Evolutionary conservation across 352 stramenopile genomes (phyloP).

Genomic region (Globisporangium canariense): DNA sequence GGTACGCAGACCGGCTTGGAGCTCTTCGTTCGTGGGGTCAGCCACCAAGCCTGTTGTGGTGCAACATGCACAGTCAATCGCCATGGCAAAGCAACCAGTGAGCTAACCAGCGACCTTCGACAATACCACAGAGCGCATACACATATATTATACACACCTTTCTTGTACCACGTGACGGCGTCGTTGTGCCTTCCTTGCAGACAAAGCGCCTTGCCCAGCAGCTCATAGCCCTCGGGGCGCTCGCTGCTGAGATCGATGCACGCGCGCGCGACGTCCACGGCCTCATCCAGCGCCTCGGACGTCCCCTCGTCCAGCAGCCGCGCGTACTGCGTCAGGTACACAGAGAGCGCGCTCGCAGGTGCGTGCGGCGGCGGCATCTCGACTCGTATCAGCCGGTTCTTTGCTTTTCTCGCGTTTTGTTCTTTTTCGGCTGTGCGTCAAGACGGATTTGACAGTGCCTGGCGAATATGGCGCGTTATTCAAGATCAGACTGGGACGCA

Average conservation of each 20-base stretch:
- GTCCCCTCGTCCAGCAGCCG: constrained; percentile 28
- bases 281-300: constrained; percentile 20
- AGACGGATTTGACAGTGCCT: too few species aligned
- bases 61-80: background rate
- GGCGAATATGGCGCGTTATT: too few species aligned
- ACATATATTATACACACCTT: constrained; percentile 23
- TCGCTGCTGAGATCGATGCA: constrained; percentile 26
- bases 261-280: constrained; percentile 23
- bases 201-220: constrained; percentile 34
- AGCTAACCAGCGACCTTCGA: background rate
- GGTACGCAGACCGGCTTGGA: constrained; percentile 39
- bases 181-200: constrained; percentile 33
- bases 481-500: too few species aligned
- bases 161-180: constrained; percentile 45
- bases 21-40: constrained; percentile 32
- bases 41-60: constrained; percentile 34
- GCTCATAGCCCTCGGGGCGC: constrained; percentile 25
- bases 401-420: background rate
- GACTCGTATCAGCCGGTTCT: background rate
- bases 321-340: constrained; percentile 17
- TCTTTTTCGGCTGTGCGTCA: background rate
- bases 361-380: background rate
- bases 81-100: background rate
- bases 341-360: constrained; percentile 2
- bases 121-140: background rate